Conservation (phyloP, 345 rosid species). For the Ricinus communis region DNA sequence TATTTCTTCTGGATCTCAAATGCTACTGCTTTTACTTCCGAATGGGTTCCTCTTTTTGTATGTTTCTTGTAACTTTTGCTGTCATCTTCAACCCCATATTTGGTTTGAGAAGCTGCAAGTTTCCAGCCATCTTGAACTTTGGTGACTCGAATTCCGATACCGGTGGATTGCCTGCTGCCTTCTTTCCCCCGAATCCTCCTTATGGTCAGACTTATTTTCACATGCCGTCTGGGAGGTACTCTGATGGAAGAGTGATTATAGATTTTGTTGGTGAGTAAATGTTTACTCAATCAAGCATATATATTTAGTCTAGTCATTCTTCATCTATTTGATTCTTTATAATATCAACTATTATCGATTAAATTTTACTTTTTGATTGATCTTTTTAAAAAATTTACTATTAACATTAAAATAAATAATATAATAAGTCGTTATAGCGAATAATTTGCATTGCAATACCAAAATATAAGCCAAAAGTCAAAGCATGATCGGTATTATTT, state of each 20-base stretch:
- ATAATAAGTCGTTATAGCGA: no score
- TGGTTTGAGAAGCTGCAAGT: background rate
- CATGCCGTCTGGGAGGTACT: background rate
- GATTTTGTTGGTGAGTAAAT: background rate
- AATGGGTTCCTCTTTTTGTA: background rate
- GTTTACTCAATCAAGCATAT: no score
- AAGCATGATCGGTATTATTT: no score
- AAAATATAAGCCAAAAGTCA: no score
- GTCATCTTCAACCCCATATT: background rate
- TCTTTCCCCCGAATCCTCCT: background rate
- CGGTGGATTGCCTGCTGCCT: background rate
- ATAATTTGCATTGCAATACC: no score
- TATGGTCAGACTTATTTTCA: background rate
- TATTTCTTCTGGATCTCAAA: no score
- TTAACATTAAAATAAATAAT: no score
- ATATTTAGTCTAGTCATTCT: no score
- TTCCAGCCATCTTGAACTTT: background rate
- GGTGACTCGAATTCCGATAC: background rate
- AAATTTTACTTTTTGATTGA: background rate
- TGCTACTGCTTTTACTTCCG: no score
- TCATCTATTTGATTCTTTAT: background rate
- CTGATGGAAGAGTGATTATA: background rate
- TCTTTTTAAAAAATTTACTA: no score
- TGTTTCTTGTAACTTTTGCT: background rate
- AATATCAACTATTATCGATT: background rate